A percentile compares a stretch with the other conserved stretches of the same genome.
Conservation (phyloP, 164 flowering plant genomes). For the Magnolia changhungtana region DNA sequence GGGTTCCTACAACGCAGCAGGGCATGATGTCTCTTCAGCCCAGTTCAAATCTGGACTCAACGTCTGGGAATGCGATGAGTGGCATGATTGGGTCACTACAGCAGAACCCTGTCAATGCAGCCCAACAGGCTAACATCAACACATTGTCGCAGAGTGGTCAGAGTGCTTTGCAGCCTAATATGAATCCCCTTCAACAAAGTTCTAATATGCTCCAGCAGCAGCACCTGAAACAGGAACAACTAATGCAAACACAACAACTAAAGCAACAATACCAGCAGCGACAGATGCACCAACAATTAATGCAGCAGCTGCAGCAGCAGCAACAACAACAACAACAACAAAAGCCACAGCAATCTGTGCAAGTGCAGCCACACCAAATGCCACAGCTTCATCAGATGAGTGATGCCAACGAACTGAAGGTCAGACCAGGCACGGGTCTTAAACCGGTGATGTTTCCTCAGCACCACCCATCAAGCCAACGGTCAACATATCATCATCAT, state of each 20-base stretch:
- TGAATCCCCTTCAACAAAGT: slow-evolving; percentile 42
- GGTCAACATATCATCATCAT: slow-evolving; percentile 45
- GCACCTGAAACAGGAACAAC: slow-evolving; percentile 53
- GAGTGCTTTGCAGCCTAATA: slow-evolving; percentile 45
- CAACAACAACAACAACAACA: background rate
- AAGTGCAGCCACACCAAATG: slow-evolving; percentile 50
- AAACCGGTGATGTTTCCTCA: slow-evolving; percentile 59
- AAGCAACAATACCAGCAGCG: slow-evolving; percentile 51
- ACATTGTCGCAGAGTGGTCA: slow-evolving; percentile 48
- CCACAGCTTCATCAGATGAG: slow-evolving; percentile 58
- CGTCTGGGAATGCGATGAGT: slow-evolving; percentile 52
- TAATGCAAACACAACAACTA: slow-evolving; percentile 44
- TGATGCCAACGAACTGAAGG: slow-evolving; percentile 47
- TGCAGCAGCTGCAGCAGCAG: slow-evolving; percentile 31
- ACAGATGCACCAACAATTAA: slow-evolving; percentile 46
- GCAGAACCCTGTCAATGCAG: slow-evolving; percentile 29
- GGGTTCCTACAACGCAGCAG: slow-evolving; percentile 43
- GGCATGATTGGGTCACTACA: slow-evolving; percentile 32
- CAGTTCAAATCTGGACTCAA: slow-evolving; percentile 55
- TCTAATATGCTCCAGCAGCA: slow-evolving; percentile 50
- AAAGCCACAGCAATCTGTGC: slow-evolving; percentile 37
- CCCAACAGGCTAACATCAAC: slow-evolving; percentile 53
- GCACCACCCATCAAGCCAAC: slow-evolving; percentile 50
- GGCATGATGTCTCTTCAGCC: slow-evolving; percentile 51
- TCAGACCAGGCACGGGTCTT: slow-evolving; percentile 47